Evolutionary conservation across 306 rosid genomes (phyloP), one percentile per base, ranked within the genome.

Genomic region (Quercus glauca): DNA sequence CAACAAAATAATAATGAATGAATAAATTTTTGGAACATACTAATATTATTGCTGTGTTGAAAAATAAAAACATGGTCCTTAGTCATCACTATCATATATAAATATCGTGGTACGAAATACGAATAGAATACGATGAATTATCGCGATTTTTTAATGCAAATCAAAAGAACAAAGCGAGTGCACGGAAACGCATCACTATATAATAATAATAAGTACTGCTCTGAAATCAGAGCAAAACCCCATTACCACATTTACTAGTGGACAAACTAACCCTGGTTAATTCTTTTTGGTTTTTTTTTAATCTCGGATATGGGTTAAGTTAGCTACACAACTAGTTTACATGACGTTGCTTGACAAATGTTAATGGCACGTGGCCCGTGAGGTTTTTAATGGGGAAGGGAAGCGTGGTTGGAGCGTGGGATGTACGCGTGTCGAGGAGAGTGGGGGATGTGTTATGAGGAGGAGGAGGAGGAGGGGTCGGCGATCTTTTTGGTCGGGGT

Each of bases 401-500:
- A 35, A 5, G 3, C 3, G 2, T 37, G 2, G 43, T 6, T 37
- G 3, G 28, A 51, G 71, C 76, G 88, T 82, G 73, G 0, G 0
- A 0, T 0, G 6, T 78, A 86, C 88, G 92, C 84, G 73, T 3
- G 3, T 5, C 0, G 17, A 35, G 49, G 70, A 64, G 3, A 4
- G 33, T n/a, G 6, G 78, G 43, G 55, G 45, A 8, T 8, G 45
- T 41, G 45, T 8, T 8, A 3, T 2, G 45, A 8, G 45, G 45
- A 37, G 45, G 43, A 33, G 33, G 25, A 29, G 70, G 80, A 84
- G 85, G 80, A 82, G 79, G 86, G 85, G 80, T 84, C 88, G 79
- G 18, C 83, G 53, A 73, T 71, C 53, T 64, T 75, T 84, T 80
- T 80, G 81, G 88, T 80, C 88, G 88, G 86, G 53, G 17, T 49